Conservation (phyloP, 2,329 filamentous ascomycete species). For the Beauveria sp. region DNA sequence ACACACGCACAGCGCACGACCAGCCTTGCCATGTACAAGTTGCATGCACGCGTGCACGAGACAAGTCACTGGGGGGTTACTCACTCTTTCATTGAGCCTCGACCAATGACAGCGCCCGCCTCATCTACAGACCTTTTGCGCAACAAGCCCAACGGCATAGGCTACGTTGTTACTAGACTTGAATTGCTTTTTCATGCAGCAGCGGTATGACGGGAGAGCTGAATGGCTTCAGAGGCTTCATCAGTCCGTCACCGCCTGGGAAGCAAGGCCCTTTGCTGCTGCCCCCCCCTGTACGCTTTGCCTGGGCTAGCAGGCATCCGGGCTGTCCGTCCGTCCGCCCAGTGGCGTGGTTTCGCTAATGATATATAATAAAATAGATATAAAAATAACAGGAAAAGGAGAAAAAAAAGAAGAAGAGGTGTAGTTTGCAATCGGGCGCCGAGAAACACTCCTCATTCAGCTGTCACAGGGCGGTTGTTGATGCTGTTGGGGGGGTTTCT, state of each 20-base stretch:
- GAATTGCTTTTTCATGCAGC: conserved; percentile 8
- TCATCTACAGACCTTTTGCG: not conserved
- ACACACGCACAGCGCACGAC: not conserved
- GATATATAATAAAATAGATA: too few species aligned
- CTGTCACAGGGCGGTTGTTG: not conserved
- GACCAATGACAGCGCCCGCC: not conserved
- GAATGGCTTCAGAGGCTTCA: not conserved
- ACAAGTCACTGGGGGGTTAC: not conserved
- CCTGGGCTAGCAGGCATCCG: not conserved
- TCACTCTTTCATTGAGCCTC: not conserved
- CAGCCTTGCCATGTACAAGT: not conserved
- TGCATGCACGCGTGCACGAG: not conserved
- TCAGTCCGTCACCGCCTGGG: not conserved
- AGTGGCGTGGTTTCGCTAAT: too few species aligned
- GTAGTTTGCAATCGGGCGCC: not conserved
- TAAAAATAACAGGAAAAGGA: too few species aligned
- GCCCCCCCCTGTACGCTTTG: not conserved
- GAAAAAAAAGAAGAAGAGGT: too few species aligned
- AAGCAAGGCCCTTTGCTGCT: not conserved
- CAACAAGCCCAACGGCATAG: not conserved
- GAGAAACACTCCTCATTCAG: not conserved
- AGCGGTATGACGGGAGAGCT: not conserved
- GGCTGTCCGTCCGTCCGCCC: too few species aligned
- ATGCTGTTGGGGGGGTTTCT: not conserved
- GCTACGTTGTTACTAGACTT: not conserved